Percentiles rank a stretch among this genome's conserved stretches.
Evolutionary conservation across 768 basidiomycete genomes (phyloP).

Genomic region (Lentinula edodes): DNA sequence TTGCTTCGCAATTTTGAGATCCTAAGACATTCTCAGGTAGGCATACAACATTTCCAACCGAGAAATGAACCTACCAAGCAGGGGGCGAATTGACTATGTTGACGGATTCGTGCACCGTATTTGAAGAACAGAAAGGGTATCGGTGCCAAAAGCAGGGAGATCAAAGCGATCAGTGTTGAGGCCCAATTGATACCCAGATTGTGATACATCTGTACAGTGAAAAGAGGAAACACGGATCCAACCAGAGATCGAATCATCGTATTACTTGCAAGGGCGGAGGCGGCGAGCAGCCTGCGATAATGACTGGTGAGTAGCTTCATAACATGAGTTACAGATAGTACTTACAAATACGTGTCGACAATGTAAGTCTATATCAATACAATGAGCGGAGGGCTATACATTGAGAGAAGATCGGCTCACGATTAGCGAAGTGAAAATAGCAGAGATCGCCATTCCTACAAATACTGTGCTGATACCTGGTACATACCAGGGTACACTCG

Average conservation of each 20-base stretch:
- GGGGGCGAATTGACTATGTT: conserved; percentile 51
- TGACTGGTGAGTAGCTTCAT: conserved; percentile 4
- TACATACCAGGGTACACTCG: conserved; percentile 31
- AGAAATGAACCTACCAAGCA: conserved; percentile 31
- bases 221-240: conserved; percentile 60
- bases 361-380: conserved; percentile 54
- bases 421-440: conserved; percentile 51
- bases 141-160: conserved; percentile 54
- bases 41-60: background rate
- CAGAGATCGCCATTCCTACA: conserved; percentile 29
- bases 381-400: background rate
- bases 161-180: conserved; percentile 47
- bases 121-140: conserved; percentile 68
- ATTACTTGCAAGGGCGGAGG: conserved; percentile 60
- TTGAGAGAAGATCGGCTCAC: conserved; percentile 25
- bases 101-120: conserved; percentile 54
- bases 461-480: conserved; percentile 44
- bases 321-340: conserved; percentile 33
- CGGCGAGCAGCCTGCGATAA: conserved; percentile 39
- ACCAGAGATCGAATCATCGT: conserved; percentile 52
- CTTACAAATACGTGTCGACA: conserved; percentile 53
- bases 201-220: conserved; percentile 57
- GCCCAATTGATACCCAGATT: conserved; percentile 50
- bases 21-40: conserved; percentile 17
- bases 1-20: conserved; percentile 36